Base-by-base conservation (phyloP, 352 stramenopile genomes). In the Globisporangium cylindrosporum region DNA sequence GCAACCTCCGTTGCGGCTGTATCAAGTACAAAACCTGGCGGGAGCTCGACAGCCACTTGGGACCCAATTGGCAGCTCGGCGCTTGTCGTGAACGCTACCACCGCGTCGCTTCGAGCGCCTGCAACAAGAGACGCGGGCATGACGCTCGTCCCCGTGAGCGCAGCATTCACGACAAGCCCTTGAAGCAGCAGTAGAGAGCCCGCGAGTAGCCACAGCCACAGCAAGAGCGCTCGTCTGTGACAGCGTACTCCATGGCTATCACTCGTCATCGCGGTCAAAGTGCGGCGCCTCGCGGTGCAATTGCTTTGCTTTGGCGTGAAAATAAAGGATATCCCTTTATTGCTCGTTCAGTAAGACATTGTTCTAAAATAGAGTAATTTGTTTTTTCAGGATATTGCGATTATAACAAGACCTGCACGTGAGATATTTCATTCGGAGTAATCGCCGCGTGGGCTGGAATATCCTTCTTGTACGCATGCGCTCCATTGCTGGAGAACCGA, bases 21-120 rank as follows among this genome's bases (percentile, higher is more conserved):
- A 20, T 68, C 67, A 32, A 88, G 32, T 4, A 59, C 24, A 32
- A 88, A 85, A 0, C 68, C 75, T 0, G 43, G 51, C 9, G 79
- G 74, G 46, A 85, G 81, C n/a, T 68, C 14, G 7, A 85, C 59
- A 29, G 74, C 12, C 10, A 85, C 62, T 0, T 62, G 69, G 8
- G 64, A 73, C 27, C 67, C 68, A 32, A 77, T 61, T 0, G 64
- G 32, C 15, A 85, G 62, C 6, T 71, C 67, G n/a, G 64, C 67
- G 34, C 32, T 74, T 41, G 59, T 72, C 2, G 70, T 73, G 48
- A 88, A 75, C 7, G 64, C 34, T 25, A 88, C 73, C 4, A 18
- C 53, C 25, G 75, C 75, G 38, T 73, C 67, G 34, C 49, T 71
- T 0, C 60, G 18, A 0, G 6, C 70, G 1, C 77, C 75, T 1